Evolutionary conservation across 768 basidiomycete genomes (phyloP).

Genomic region (Hemileccinum impolitum): DNA sequence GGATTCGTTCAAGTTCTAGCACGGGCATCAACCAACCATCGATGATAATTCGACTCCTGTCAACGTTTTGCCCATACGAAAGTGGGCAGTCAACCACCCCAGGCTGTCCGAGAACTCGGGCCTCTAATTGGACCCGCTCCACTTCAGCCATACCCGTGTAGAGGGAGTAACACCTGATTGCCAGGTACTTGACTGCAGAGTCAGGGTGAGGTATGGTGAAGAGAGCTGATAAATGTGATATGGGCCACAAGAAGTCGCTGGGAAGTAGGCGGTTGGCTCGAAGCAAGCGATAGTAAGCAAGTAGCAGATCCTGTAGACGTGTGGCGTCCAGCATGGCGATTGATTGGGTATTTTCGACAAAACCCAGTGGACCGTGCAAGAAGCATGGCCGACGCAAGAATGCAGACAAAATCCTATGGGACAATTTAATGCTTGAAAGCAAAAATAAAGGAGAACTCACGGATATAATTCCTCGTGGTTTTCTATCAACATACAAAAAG

Average conservation of each 20-base stretch:
- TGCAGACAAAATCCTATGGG: conserved; percentile 51
- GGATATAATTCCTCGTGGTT: conserved; percentile 68
- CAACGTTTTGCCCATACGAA: conserved; percentile 48
- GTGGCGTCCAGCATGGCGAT: conserved; percentile 34
- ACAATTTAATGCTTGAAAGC: conserved; percentile 1
- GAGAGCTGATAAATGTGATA: conserved; percentile 40
- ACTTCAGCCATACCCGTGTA: conserved; percentile 78
- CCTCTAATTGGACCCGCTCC: conserved; percentile 66
- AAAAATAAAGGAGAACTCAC: conserved; percentile 40
- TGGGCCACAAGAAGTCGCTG: conserved; percentile 55
- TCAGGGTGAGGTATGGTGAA: conserved; percentile 56
- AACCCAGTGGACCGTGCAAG: conserved; percentile 54
- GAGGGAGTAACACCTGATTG: conserved; percentile 74
- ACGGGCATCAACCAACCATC: conserved; percentile 86
- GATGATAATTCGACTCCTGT: conserved; percentile 42
- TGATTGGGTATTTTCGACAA: conserved; percentile 31
- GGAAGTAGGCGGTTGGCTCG: conserved; percentile 71
- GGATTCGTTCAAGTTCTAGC: conserved; percentile 61
- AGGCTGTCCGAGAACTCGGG: conserved; percentile 54
- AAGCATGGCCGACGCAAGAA: conserved; percentile 45
- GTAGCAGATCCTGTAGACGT: conserved; percentile 64
- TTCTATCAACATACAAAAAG: conserved; percentile 63
- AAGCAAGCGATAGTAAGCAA: conserved; percentile 81
- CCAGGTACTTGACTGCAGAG: conserved; percentile 59
- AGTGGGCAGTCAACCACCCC: conserved; percentile 61